Base-by-base conservation (phyloP, 2,329 filamentous ascomycete genomes). In the Chaetomium strumarium region DNA sequence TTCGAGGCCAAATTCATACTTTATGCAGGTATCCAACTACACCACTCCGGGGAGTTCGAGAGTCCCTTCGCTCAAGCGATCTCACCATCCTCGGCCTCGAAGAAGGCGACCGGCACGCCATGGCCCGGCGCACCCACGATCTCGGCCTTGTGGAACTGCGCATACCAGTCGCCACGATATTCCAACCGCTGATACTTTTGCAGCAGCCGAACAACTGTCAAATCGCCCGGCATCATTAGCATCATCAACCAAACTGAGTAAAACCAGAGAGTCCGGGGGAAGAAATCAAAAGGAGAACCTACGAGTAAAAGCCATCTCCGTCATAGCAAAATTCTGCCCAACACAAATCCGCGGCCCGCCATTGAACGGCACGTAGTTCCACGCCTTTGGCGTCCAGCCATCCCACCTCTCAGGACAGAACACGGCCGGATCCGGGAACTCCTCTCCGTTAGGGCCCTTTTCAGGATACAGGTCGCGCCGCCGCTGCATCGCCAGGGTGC, bases 131-230 rank as follows among this genome's bases (percentile, higher is more conserved):
- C 67, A 4, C 72, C 73, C 1, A 75, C 72, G 30, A 75, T 64
- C 54, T 75, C 72, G 3, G 72, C 68, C 59, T 70, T 71, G 59
- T 74, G 67, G 30, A 65, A 66, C 57, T 76, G 73, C n/a, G 68
- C 69, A 14, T 67, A 29, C 73, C 72, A 74, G 44, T 74, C 70
- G 2, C 72, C 72, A 4, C 70, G 65, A 46, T 75, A 76, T 58
- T 80, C 77, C 6, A 83, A 64, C 12, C 67, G 63, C 31, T 79
- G 75, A 59, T 83, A 86, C 49, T 77, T 76, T 65, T 86, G 83
- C 53, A 84, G 67, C 20, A 86, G 65, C n/a, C 69, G 66, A 1
- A 75, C 71, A 63, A 75, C 72, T 75, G 30, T 19, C 5, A 31
- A 1, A 20, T 4, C 19, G 42, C 9, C 50, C 24, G n/a, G 5